phyloP scores from a whole-genome alignment of 1,139 yeast species.

The Hyphopichia fennica region DNA sequence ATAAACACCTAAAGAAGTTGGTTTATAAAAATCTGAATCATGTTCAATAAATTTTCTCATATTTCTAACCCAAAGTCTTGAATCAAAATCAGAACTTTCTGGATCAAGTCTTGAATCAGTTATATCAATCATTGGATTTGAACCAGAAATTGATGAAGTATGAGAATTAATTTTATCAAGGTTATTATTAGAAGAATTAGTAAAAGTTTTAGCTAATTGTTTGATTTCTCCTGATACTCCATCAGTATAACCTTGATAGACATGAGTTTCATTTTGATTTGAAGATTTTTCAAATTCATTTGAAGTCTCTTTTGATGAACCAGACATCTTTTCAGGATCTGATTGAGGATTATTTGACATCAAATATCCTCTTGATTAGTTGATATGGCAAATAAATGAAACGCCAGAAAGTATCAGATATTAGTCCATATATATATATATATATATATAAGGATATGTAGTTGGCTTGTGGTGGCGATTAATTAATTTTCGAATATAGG shows the following conservation, averaged over 20 bases:
- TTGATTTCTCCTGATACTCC: conserved; percentile 25
- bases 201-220: conserved; percentile 34
- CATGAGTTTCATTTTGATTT: too few species aligned
- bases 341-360: too few species aligned
- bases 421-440: too few species aligned
- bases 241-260: conserved; percentile 27
- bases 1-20: conserved; percentile 18
- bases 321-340: not conserved
- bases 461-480: too few species aligned
- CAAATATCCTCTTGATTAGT: too few species aligned
- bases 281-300: too few species aligned
- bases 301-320: too few species aligned
- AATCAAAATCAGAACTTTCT: conserved; percentile 14
- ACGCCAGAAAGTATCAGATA: too few species aligned
- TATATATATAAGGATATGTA: too few species aligned
- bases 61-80: conserved; percentile 27
- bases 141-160: conserved; percentile 45
- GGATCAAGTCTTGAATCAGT: conserved; percentile 16
- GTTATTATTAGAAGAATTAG: conserved; percentile 11
- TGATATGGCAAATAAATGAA: too few species aligned
- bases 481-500: too few species aligned
- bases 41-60: conserved; percentile 17
- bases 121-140: conserved; percentile 22
- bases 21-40: conserved; percentile 20
- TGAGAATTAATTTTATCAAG: conserved; percentile 34